phyloP scores from a whole-genome alignment of 2,329 filamentous ascomycete species.

The Aspergillus fijiensis region DNA sequence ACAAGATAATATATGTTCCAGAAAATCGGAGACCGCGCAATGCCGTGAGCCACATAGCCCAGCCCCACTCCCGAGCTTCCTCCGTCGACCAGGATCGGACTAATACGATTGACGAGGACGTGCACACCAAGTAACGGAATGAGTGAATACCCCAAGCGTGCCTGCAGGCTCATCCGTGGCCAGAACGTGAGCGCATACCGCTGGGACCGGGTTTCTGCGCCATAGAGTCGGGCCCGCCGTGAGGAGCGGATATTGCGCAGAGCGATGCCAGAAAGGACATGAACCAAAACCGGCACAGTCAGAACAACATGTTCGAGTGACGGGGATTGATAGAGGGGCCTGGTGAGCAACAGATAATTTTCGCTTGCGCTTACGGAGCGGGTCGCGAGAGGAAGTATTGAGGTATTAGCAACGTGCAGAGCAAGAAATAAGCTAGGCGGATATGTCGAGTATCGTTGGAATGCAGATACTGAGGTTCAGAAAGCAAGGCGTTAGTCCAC shows the following conservation, averaged over 20 bases:
- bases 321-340: conserved; percentile 86
- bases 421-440: conserved; percentile 73
- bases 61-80: conserved; percentile 84
- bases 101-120: conserved; percentile 69
- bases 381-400: conserved; percentile 73
- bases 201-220: conserved; percentile 61
- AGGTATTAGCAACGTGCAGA: conserved; percentile 78
- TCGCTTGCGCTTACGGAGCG: conserved; percentile 73
- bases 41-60: conserved; percentile 80
- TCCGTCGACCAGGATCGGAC: conserved; percentile 75
- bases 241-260: conserved; percentile 72
- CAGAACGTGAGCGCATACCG: conserved; percentile 52
- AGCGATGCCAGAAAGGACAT: conserved; percentile 73
- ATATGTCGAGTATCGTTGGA: conserved; percentile 89
- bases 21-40: conserved; percentile 66
- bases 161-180: conserved; percentile 70
- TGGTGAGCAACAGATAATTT: conserved; percentile 82
- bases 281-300: conserved; percentile 69
- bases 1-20: conserved; percentile 69
- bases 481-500: background rate
- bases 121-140: conserved; percentile 67
- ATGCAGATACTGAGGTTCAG: conserved; percentile 59
- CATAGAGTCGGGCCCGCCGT: conserved; percentile 72
- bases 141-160: conserved; percentile 70
- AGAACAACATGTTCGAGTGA: conserved; percentile 78